phyloP scores from a whole-genome alignment of 768 basidiomycete genomes.

The Phanerodontia chrysosporium region DNA sequence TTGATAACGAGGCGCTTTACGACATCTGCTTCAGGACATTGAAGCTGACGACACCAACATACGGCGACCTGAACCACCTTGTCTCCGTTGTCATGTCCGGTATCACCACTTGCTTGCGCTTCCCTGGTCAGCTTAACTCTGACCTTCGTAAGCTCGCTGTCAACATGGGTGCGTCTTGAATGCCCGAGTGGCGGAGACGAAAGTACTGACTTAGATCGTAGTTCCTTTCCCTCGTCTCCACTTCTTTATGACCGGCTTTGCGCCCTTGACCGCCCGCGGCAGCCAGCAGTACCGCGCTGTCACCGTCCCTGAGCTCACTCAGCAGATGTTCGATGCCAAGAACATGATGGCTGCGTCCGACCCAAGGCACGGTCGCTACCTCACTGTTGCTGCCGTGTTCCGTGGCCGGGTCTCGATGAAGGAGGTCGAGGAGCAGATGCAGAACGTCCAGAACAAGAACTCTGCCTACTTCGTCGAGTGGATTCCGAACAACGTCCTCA shows the following conservation, averaged over 20 bases:
- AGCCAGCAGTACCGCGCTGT: constrained; percentile 96
- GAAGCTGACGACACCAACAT: constrained; percentile 92
- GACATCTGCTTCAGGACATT: constrained; percentile 99
- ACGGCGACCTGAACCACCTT: constrained; percentile 96
- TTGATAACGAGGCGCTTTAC: constrained; percentile 98
- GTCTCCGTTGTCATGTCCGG: constrained; percentile 99
- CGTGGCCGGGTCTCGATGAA: constrained; percentile 99
- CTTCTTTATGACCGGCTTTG: constrained; percentile 98
- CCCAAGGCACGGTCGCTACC: constrained; percentile 94
- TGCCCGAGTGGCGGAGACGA: neutral
- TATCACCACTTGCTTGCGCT: constrained; percentile 96
- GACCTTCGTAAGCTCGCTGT: constrained; percentile 97
- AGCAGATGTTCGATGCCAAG: constrained; percentile 99
- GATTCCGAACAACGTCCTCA: constrained; percentile 99
- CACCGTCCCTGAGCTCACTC: constrained; percentile 94
- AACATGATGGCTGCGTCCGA: constrained; percentile 99
- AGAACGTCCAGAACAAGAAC: constrained; percentile 96
- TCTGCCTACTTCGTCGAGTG: constrained; percentile 98
- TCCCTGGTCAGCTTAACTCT: constrained; percentile 99
- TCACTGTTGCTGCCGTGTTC: constrained; percentile 97
- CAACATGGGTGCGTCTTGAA: constrained; percentile 82
- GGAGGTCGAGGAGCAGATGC: constrained; percentile 99
- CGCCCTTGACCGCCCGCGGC: constrained; percentile 90
- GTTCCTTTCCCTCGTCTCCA: constrained; percentile 99
- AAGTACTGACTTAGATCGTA: constrained; percentile 25